Evolutionary conservation across 73 alveolate species (phyloP), one percentile per base, ranked within the genome.

Genomic region (Paramecium primaurelia): DNA sequence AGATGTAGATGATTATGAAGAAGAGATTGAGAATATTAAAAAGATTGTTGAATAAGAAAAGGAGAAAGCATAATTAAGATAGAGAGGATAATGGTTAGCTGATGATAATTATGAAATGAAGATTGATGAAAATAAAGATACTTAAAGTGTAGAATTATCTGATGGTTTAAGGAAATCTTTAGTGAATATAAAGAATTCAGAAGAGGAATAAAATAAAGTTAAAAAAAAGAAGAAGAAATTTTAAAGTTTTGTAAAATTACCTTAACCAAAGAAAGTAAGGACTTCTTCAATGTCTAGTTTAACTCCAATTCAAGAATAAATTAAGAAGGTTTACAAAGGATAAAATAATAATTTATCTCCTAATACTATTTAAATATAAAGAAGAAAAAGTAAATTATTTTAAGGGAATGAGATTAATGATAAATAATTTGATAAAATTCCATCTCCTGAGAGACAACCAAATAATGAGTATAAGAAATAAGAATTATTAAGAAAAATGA

Each of bases 211-310:
- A 18, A 80, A 80, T 11, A 44, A 40, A 28, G 20, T 75, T n/a
- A 36, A 75, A 37, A 36, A 42, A n/a, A 42, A 75, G 34, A 22
- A 75, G 25, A 36, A 75, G 8, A 22, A 22, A 22, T 25, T 36
- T 42, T 25, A 36, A 20, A 42, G 60, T 75, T 75, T 42, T n/a
- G 91, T 26, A 4, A 44, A 40, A 22, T 22, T 36, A 22, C 37
- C 32, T n/a, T 38, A 12, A 26, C 47, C 69, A 4, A 18, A 54
- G 69, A 54, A 28, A 25, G 58, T 45, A 11, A 80, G 91, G 38
- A 80, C 77, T 25, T 22, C 91, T 7, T 80, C 91, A n/a, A 80
- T 49, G 75, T 32, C 44, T 38, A 45, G 75, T 80, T 42, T 49
- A 20, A 26, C 47, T 9, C 42, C 71, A 18, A 80, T 80, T 42